These are phyloP conservation scores for Entomortierella beljakovae DNA, from an alignment of 192 early-diverging fungal genomes.

Conservation along the genomic window DNA sequence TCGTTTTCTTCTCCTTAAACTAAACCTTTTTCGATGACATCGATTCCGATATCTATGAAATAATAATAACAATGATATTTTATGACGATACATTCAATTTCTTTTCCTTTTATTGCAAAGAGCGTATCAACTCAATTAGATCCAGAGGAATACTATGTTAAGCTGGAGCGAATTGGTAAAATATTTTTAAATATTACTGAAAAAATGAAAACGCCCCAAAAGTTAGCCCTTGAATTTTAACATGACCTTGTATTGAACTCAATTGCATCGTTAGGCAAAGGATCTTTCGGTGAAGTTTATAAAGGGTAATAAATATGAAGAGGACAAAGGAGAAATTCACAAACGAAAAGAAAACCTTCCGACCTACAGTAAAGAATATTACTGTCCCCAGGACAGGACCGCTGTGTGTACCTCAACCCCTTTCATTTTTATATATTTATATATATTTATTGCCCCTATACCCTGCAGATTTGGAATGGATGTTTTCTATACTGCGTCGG, in stretches of 20 bases:
- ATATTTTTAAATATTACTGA: neutral
- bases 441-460: neutral
- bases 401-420: neutral
- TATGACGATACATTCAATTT: neutral
- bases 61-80: neutral
- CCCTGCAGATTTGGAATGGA: neutral
- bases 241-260: neutral
- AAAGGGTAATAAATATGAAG: conserved; percentile 72
- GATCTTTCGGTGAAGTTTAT: conserved; percentile 87
- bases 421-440: no score
- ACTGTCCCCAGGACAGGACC: neutral
- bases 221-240: no score
- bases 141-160: conserved; percentile 74
- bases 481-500: neutral
- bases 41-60: conserved; percentile 13
- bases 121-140: conserved; percentile 60
- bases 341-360: neutral
- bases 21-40: conserved; percentile 18
- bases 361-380: neutral
- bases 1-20: neutral
- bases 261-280: conserved; percentile 62
- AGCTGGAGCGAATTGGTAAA: conserved; percentile 76
- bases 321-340: neutral
- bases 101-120: conserved; percentile 5
- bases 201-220: no score